These are phyloP conservation scores for Hypsizygus marmoreus DNA, from an alignment of 768 basidiomycete genomes.

Conservation along the genomic window DNA sequence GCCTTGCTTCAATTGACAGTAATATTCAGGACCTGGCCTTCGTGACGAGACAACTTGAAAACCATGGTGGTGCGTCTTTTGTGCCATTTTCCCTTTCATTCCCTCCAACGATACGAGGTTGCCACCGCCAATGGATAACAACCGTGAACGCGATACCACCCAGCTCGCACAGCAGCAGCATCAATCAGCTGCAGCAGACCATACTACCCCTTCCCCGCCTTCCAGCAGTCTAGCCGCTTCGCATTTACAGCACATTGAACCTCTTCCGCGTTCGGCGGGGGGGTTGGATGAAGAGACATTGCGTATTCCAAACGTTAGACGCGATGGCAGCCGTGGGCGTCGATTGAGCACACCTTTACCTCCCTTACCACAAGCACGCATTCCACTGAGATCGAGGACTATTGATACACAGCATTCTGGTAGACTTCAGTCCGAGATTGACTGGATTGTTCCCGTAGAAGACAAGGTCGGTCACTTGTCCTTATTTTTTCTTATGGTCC, in stretches of 20 bases:
- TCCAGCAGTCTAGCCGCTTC: no score
- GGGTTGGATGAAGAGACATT: slow-evolving; percentile 6
- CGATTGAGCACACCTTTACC: slow-evolving; percentile 17
- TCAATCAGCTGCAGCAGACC: no score
- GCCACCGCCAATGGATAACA: no score
- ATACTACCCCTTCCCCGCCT: no score
- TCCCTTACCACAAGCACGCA: slow-evolving; percentile 15
- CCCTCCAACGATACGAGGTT: no score
- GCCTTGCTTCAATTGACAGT: no score
- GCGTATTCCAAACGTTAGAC: neutral
- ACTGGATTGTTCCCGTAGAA: slow-evolving; percentile 40
- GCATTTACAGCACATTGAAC: neutral
- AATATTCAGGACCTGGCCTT: no score
- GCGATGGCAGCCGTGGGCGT: neutral
- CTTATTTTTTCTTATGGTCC: neutral
- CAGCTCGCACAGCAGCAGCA: no score
- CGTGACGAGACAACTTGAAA: no score
- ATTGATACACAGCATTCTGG: slow-evolving; percentile 16
- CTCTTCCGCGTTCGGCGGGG: slow-evolving; percentile 9
- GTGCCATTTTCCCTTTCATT: no score
- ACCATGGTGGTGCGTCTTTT: no score
- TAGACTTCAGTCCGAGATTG: slow-evolving; percentile 30
- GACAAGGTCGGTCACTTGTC: neutral
- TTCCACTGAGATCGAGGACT: slow-evolving; percentile 11
- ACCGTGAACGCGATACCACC: no score